These are phyloP conservation scores for Cyberlindnera euphorbiiphila DNA, from an alignment of 805 yeast species.

Conservation along the genomic window DNA sequence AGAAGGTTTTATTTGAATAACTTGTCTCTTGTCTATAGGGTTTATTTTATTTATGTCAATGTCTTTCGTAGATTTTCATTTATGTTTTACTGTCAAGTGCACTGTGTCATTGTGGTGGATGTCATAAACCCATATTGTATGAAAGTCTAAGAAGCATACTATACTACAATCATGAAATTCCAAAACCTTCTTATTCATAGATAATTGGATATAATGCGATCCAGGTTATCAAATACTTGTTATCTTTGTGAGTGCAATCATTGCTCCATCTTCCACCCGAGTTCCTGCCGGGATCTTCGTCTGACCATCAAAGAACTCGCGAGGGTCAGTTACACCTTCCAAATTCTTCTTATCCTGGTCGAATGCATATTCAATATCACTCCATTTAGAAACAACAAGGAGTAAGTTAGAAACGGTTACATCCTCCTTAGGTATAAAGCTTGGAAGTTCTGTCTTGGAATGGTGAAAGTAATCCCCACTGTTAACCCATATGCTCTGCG, in stretches of 20 bases:
- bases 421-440: constrained; percentile 14
- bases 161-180: too few species aligned
- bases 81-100: too few species aligned
- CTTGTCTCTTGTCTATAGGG: too few species aligned
- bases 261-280: constrained; percentile 66
- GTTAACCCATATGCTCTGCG: constrained; percentile 59
- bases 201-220: background rate
- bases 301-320: constrained; percentile 68
- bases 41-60: too few species aligned
- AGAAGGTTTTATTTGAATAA: too few species aligned
- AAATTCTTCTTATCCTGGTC: constrained; percentile 44
- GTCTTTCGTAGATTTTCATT: too few species aligned
- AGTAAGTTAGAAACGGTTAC: constrained; percentile 35
- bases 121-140: too few species aligned
- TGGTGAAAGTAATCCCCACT: constrained; percentile 60
- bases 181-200: background rate
- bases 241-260: constrained; percentile 48
- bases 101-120: too few species aligned
- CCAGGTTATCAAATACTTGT: background rate
- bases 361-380: constrained; percentile 52
- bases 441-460: constrained; percentile 28
- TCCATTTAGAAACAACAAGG: constrained; percentile 61
- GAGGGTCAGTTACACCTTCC: constrained; percentile 49
- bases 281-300: constrained; percentile 50
- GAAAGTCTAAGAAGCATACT: too few species aligned